These are phyloP conservation scores for Endoconidiophora polonica DNA, from an alignment of 2,329 filamentous ascomycete genomes.

Conservation along the genomic window DNA sequence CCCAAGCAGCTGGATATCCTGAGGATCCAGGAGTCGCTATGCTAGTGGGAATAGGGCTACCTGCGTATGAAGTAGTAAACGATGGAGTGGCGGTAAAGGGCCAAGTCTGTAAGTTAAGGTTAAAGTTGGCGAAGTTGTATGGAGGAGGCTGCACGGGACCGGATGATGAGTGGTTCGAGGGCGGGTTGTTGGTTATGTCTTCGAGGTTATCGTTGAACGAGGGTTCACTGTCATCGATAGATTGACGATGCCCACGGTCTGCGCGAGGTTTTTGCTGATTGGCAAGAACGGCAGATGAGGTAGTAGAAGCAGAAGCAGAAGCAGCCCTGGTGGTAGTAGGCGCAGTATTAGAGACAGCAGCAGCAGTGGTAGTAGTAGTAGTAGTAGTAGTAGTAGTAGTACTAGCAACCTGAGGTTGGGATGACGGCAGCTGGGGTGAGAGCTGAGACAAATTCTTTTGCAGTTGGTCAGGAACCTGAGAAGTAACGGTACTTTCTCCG, in stretches of 20 bases:
- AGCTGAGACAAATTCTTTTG: not conserved
- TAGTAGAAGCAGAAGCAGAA: no score
- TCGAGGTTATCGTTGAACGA: no score
- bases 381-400: constrained; percentile 19
- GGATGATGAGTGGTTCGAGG: no score
- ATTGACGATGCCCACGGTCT: no score
- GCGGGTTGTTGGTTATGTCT: no score
- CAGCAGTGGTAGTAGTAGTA: constrained; percentile 12
- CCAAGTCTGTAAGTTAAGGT: constrained; percentile 8
- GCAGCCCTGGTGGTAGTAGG: no score
- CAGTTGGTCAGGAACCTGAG: not conserved
- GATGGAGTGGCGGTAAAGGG: constrained; percentile 6
- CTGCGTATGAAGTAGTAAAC: not conserved
- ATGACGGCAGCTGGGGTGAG: constrained; percentile 16
- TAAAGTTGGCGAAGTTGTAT: constrained; percentile 5
- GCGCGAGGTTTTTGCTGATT: no score
- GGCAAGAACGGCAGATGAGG: no score
- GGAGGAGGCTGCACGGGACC: not conserved
- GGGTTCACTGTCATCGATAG: no score
- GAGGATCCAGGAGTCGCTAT: constrained; percentile 2
- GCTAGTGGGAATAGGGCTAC: constrained; percentile 1
- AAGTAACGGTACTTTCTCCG: not conserved
- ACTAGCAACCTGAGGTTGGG: constrained; percentile 15
- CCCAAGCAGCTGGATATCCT: constrained; percentile 4
- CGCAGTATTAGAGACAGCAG: not conserved